Base-by-base conservation (phyloP, 768 basidiomycete species). In the Filobasidium floriforme region DNA sequence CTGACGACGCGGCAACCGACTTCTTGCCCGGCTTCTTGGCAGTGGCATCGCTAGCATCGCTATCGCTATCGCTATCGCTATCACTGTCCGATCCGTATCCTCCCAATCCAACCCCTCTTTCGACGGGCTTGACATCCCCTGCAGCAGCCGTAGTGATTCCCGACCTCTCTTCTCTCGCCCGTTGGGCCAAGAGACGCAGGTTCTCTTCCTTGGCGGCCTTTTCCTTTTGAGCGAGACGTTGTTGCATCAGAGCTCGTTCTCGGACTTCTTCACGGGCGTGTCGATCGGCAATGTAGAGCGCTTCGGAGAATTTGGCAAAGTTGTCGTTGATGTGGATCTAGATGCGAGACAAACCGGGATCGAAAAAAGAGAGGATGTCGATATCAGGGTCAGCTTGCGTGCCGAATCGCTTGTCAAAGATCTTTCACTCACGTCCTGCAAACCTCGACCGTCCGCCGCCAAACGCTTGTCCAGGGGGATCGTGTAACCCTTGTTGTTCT, bases 401-500 rank as follows among this genome's bases (percentile, higher is more conserved):
- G 18, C 11, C 26, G 10, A 54, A 24, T 1, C 24, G 54, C 46
- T 15, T 2, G 44, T 28, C 22, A 3, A 7, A 49, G 24, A 63
- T 7, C 7, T n/a, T n/a, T n/a, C 19, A 82, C 89, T 77, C 69
- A 96, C 94, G 77, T 99, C 96, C 79, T 99, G 96, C 41, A 99
- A 83, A 66, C 96, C 96, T 71, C 94, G 85, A n/a, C 94, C 94
- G 78, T 98, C 96, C 3, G 96, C 94, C 44, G 96, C 96, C 62
- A 99, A 82, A 69, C 94, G 89, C 81, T 99, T 98, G 77, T 98
- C 96, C 41, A 98, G 83, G 43, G 96, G 94, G 73, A 98, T 97
- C 1, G 96, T 98, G 78, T 93, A 99, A 84, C 96, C 96, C 81
- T 98, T 99, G 86, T 98, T 97, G 82, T 99, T 99, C 82, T 99